Conservation (phyloP, 2,329 filamentous ascomycete species). For the Madurella mycetomatis region DNA sequence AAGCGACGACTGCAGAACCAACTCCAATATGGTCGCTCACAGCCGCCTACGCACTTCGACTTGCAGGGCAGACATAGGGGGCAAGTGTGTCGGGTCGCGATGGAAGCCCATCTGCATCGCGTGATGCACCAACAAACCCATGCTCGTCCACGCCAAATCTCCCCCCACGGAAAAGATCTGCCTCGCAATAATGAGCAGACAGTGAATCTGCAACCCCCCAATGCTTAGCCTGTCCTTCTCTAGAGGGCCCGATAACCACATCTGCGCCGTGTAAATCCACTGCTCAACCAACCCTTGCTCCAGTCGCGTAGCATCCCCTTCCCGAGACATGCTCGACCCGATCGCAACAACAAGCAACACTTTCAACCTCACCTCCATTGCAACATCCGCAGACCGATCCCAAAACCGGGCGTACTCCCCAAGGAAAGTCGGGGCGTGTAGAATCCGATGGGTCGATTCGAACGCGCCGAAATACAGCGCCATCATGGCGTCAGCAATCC, state of each 20-base stretch:
- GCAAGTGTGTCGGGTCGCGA: constrained; percentile 38
- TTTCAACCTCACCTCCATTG: constrained; percentile 30
- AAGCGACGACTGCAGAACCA: constrained; percentile 36
- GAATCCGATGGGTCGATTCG: constrained; percentile 47
- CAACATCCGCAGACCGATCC: constrained; percentile 30
- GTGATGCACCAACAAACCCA: constrained; percentile 37
- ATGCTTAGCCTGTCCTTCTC: constrained; percentile 34
- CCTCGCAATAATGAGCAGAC: constrained; percentile 36
- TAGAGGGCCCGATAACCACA: constrained; percentile 38
- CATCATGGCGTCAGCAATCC: constrained; percentile 38
- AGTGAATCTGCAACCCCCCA: constrained; percentile 37
- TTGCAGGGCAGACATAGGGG: constrained; percentile 32
- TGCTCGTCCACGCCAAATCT: constrained; percentile 39
- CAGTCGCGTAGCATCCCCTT: constrained; percentile 13
- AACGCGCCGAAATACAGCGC: constrained; percentile 46
- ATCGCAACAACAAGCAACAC: constrained; percentile 39
- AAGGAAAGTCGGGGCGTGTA: constrained; percentile 51
- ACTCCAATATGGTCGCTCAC: constrained; percentile 42
- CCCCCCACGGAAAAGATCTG: constrained; percentile 40
- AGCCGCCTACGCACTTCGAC: constrained; percentile 39
- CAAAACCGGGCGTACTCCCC: constrained; percentile 46
- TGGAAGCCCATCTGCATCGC: constrained; percentile 45
- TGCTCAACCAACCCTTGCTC: constrained; percentile 31
- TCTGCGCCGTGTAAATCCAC: constrained; percentile 40
- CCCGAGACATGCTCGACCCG: constrained; percentile 34